Base-by-base conservation (phyloP, 306 rosid species). In the Begonia loranthoides region DNA sequence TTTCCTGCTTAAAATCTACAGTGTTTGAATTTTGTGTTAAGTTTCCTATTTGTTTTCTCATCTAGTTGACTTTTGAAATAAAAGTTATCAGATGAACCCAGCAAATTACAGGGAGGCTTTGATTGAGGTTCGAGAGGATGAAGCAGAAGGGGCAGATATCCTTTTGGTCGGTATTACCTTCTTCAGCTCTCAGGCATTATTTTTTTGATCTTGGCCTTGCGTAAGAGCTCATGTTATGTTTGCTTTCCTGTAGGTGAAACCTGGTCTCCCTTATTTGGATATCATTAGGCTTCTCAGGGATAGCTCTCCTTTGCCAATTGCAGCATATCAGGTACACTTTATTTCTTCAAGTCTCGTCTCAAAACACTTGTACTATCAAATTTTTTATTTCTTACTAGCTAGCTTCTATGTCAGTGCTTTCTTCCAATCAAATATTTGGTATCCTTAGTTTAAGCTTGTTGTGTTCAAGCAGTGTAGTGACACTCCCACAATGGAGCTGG, bases 41-140 rank as follows among this genome's bases (percentile, higher is more conserved):
- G 15, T 28, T 12, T 10, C 15, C 22, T 36, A 70, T 61, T 67
- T 65, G 48, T 74, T 74, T 45, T 58, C 44, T 49, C 64, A 47
- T 61, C 55, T 57, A 65, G 41, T 45, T 57, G 66, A 55, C 16
- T 72, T 72, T 67, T 36, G 52, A 58, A 63, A 76, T 53, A 44
- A 55, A 66, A 86, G 99, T 67, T 90, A 90, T 66, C 99, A 90
- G 82, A 90, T 90, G 94, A 70, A 86, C 62, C 94, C 99, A 3
- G 95, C 99, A 61, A 90, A 90, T 61, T 86, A 76, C 33, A 80
- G 95, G 72, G 99, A 90, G 69, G 95, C 99, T 54, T 51, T 90
- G 56, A 62, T 75, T 41, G 99, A 90, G 76, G 66, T 82, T 75
- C 75, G 76, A 38, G 92, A 72, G 75, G 99, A 90, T 48, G 94